Base-by-base conservation (phyloP, 2,329 filamentous ascomycete species). In the Verticillium nubilum region DNA sequence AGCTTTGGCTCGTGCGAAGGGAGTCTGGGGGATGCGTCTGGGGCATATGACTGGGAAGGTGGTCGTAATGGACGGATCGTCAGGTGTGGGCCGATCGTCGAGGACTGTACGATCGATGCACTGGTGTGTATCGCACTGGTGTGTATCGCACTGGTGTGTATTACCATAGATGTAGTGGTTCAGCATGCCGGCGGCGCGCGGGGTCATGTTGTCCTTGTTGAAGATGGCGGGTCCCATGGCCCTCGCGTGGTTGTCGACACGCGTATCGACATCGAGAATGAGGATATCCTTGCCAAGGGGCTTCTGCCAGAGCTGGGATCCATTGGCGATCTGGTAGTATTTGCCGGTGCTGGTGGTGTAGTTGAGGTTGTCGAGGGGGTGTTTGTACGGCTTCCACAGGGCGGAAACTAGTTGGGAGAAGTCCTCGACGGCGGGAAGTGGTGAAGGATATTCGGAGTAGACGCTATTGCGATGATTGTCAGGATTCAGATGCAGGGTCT, bases 81-180 rank as follows among this genome's bases (percentile, higher is more conserved):
- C 19, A 4, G 42, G 12, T 47, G 42, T 10, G 17, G 9, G 5
- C 33, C 5, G 47, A 12, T 15, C 54, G 15, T 47, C 2, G 19
- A 5, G 29, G 23, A 52, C 17, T 42, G 15, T 3, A 17, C 15
- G 12, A 27, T 35, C 25, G n/a, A 23, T 31, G 53, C 19, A 29
- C 7, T 29, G 5, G 13, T 26, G 61, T 58, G 29, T 31, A 31
- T 31, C 42, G 42, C 19, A 29, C 7, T 29, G 5, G 13, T 26
- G 61, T 58, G 29, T 31, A 31, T 31, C 42, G 42, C n/a, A n/a
- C n/a, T n/a, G n/a, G n/a, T n/a, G n/a, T n/a, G n/a, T 7, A 6
- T 25, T 64, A 72, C 70, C 68, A 37, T 74, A 77, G 7, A 76
- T 64, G 60, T 71, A 76, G 56, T 78, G 75, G 56, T 74, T 74